Conservation (phyloP, 305 asterid species). For the Solanum hybrid region DNA sequence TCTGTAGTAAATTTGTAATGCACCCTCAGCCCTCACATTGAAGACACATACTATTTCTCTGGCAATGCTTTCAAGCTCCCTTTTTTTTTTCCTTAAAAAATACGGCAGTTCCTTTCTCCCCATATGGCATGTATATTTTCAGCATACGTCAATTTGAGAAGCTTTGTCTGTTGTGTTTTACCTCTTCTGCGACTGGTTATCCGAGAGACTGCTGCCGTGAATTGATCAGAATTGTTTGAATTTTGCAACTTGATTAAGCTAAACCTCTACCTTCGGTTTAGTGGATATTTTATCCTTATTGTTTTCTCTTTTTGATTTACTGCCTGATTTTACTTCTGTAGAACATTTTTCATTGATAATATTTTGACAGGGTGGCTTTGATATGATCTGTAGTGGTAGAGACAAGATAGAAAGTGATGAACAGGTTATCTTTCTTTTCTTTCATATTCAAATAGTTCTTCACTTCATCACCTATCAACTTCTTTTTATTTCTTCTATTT, state of each 20-base stretch:
- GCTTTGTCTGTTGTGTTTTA: background rate
- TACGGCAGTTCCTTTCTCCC: background rate
- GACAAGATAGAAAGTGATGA: slow-evolving; percentile 67
- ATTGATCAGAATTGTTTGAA: background rate
- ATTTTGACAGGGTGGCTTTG: slow-evolving; percentile 52
- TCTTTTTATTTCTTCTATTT: background rate
- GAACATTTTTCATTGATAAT: background rate
- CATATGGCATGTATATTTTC: background rate
- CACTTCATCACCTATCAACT: background rate
- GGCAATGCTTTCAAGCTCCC: background rate
- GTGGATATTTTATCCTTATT: background rate
- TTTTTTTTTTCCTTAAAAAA: background rate
- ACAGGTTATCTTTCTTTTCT: slow-evolving; percentile 28
- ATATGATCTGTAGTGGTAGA: slow-evolving; percentile 68
- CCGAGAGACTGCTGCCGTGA: background rate
- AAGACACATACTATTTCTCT: background rate
- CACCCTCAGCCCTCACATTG: background rate
- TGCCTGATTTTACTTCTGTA: background rate
- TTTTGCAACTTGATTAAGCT: background rate
- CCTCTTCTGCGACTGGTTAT: background rate
- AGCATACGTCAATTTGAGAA: background rate
- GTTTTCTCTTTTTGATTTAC: background rate
- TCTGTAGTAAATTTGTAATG: background rate
- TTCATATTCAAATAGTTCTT: background rate
- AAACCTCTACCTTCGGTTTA: background rate